Evolutionary conservation across 257 asterid genomes (phyloP).

Genomic region (Solanum neorickii): DNA sequence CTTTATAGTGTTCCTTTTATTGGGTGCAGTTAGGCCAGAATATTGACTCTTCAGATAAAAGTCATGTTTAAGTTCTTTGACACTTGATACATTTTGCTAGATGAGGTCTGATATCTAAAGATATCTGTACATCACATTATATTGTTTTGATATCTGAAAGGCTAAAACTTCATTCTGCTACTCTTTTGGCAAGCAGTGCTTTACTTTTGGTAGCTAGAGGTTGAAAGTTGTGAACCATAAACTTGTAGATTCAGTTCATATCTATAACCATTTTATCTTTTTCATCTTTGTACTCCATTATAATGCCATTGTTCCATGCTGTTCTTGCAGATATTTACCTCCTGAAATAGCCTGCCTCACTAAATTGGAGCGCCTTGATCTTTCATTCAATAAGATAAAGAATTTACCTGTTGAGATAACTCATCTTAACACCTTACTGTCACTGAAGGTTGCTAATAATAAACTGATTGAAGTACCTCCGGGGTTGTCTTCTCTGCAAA

Average conservation of each 20-base stretch:
- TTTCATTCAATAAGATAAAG: slow-evolving; percentile 91
- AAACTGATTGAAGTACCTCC: slow-evolving; percentile 65
- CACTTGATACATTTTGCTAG: not conserved
- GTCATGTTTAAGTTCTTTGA: not conserved
- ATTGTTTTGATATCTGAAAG: not conserved
- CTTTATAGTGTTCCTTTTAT: not conserved
- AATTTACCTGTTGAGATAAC: slow-evolving; percentile 72
- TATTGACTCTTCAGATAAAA: not conserved
- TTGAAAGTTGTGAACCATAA: not conserved
- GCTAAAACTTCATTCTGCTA: not conserved
- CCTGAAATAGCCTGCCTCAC: slow-evolving; percentile 77
- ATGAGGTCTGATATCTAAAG: not conserved
- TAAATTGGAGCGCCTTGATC: slow-evolving; percentile 72
- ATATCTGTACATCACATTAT: not conserved
- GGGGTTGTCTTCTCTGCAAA: slow-evolving; percentile 47
- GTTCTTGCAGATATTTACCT: slow-evolving; percentile 76
- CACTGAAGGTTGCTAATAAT: slow-evolving; percentile 70
- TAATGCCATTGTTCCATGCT: not conserved
- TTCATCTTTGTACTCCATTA: not conserved
- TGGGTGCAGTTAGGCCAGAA: not conserved
- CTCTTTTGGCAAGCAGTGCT: not conserved
- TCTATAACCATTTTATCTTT: not conserved
- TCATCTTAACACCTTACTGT: slow-evolving; percentile 40
- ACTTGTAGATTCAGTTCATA: not conserved
- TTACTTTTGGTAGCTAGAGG: not conserved